Base-by-base conservation (phyloP, 2,329 filamentous ascomycete genomes). In the Phoma herbarum region DNA sequence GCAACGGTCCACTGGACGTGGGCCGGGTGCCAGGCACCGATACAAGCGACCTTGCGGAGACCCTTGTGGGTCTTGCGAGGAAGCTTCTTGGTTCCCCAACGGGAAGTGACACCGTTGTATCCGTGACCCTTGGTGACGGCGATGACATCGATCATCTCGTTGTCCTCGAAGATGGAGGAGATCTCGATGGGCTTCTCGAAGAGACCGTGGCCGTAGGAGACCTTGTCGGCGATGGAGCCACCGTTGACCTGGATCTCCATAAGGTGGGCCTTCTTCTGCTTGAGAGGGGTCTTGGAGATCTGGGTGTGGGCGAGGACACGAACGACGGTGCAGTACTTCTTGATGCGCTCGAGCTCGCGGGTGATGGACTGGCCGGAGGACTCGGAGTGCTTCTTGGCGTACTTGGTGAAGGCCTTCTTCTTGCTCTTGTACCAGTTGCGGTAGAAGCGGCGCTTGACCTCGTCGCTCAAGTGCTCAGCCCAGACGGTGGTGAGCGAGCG, bases 341-440 rank as follows among this genome's bases (percentile, higher is more conserved):
- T 97, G 85, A 99, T 98, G 84, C 95, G 93, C 90, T 98, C 95
- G 80, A 99, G 89, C 85, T 99, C 95, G 80, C 92, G 91, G 83
- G 91, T 93, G 86, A 98, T 90, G 78, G 92, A 93, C 75, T 91
- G 85, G 78, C 92, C 93, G 84, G 83, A 91, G 86, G 84, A 90
- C 87, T 98, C 94, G 69, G 94, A 93, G 90, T 98, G 92, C 90
- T 96, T 94, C 92, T 98, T 99, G 87, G 95, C 92, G 86, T 99
- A 99, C 88, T 96, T 97, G 88, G 95, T 99, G 88, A 99, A 99
- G 66, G 95, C 95, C 94, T 99, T 99, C 92, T 97, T 98, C 93
- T 99, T 99, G 88, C 89, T 93, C 91, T 97, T 97, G 91, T 99
- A 99, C 95, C 95, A 99, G 91, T 99, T 99, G 93, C 98, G 98